These are phyloP conservation scores for Penicillium expansum DNA, from an alignment of 2,329 filamentous ascomycete genomes.

Conservation along the genomic window DNA sequence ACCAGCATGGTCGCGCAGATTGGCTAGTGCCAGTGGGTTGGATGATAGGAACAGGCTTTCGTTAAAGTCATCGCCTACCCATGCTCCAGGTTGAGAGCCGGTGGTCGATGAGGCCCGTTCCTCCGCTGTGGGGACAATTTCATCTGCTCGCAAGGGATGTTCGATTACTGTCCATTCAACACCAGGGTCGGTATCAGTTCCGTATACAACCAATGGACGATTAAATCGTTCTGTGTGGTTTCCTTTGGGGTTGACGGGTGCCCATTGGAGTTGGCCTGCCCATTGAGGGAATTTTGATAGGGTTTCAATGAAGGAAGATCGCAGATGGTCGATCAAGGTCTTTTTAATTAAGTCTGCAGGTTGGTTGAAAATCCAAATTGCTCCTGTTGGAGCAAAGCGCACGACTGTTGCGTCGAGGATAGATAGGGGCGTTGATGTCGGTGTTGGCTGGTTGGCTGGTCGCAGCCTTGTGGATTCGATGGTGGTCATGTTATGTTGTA, in stretches of 20 bases:
- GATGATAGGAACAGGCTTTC: background rate
- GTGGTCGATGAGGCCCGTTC: slow-evolving; percentile 1
- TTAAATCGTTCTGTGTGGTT: slow-evolving; percentile 11
- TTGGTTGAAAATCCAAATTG: slow-evolving; percentile 6
- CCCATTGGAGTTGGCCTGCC: slow-evolving; percentile 16
- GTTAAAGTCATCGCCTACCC: slow-evolving; percentile 1
- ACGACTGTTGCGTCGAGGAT: slow-evolving; percentile 15
- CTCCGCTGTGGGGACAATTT: slow-evolving; percentile 1
- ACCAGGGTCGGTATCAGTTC: background rate
- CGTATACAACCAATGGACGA: slow-evolving; percentile 7
- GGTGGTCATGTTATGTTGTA: background rate
- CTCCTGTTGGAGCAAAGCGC: slow-evolving; percentile 11
- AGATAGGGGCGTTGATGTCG: slow-evolving; percentile 6
- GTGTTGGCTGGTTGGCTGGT: background rate
- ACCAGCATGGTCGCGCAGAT: background rate
- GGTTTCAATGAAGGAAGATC: background rate
- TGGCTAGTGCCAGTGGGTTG: background rate
- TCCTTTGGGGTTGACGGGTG: slow-evolving; percentile 1
- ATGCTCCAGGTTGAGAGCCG: background rate
- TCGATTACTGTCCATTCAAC: slow-evolving; percentile 9
- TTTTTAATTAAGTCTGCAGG: background rate
- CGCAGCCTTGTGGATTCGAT: slow-evolving; percentile 2
- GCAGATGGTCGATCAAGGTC: background rate
- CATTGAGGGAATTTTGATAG: slow-evolving; percentile 11
- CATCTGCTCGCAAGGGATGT: background rate